Evolutionary conservation across 306 rosid genomes (phyloP).

Genomic region (Malus asiatica): DNA sequence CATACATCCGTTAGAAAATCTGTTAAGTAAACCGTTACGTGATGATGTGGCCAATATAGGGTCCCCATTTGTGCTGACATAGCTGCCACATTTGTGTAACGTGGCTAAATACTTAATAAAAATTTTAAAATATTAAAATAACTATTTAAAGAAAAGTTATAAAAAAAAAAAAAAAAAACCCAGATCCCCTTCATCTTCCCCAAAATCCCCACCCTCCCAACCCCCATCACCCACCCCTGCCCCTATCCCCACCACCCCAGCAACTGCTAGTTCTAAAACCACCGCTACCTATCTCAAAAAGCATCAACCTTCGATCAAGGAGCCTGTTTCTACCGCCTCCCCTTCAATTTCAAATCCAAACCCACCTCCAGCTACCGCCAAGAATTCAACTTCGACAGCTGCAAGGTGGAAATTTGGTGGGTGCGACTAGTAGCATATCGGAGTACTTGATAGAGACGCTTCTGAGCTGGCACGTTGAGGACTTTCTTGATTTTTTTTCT

Average conservation of each 20-base stretch:
- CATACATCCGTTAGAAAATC: too few relatives aligned
- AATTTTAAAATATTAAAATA: too few relatives aligned
- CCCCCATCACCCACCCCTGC: too few relatives aligned
- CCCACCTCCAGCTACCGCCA: slow-evolving; percentile 15
- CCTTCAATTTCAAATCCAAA: slow-evolving; percentile 8
- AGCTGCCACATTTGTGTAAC: too few relatives aligned
- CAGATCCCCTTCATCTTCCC: too few relatives aligned
- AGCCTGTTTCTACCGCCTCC: slow-evolving; percentile 5
- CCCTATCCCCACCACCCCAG: background rate
- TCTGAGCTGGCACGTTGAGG: slow-evolving; percentile 94
- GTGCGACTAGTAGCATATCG: slow-evolving; percentile 53
- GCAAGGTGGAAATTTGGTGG: background rate
- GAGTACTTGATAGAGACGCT: slow-evolving; percentile 83
- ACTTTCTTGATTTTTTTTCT: slow-evolving; percentile 57
- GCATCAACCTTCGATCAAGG: slow-evolving; percentile 1
- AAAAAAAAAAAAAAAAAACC: too few relatives aligned
- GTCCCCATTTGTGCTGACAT: too few relatives aligned
- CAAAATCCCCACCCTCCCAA: too few relatives aligned
- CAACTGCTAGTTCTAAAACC: background rate
- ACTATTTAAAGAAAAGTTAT: too few relatives aligned
- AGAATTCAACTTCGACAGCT: slow-evolving; percentile 15
- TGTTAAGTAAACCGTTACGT: too few relatives aligned
- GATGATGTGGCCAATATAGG: too few relatives aligned
- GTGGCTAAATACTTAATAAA: too few relatives aligned
- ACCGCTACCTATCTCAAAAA: slow-evolving; percentile 10